Conservation (phyloP, 805 yeast species). For the Teunomyces aglyptinius region DNA sequence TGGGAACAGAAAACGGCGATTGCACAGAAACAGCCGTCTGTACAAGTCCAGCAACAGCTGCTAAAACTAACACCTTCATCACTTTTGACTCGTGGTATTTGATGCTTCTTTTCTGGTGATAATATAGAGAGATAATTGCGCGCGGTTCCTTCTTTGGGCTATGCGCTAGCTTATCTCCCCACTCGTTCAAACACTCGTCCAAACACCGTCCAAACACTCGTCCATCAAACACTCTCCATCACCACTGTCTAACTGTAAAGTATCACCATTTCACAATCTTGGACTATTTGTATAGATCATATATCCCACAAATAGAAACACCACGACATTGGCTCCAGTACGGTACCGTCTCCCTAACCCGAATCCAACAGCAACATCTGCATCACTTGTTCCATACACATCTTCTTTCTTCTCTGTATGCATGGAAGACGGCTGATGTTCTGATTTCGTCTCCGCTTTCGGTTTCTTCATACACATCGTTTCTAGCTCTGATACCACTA, state of each 20-base stretch:
- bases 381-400: not conserved
- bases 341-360: not conserved
- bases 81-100: not conserved
- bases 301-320: not conserved
- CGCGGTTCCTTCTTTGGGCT: not conserved
- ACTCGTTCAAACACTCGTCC: not conserved
- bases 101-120: not conserved
- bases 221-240: too few species aligned
- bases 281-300: not conserved
- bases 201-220: too few species aligned
- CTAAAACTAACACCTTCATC: not conserved
- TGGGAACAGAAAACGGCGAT: not conserved
- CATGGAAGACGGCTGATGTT: not conserved
- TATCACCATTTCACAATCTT: too few species aligned
- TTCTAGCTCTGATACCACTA: not conserved
- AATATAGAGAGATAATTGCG: not conserved
- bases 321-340: not conserved
- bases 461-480: slow-evolving; percentile 7
- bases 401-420: not conserved
- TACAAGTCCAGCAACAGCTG: not conserved
- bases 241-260: too few species aligned
- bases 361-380: too few species aligned
- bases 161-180: not conserved
- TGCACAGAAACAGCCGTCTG: not conserved
- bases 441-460: not conserved